phyloP scores from a whole-genome alignment of 345 rosid genomes.

The Euphorbia peplus region DNA sequence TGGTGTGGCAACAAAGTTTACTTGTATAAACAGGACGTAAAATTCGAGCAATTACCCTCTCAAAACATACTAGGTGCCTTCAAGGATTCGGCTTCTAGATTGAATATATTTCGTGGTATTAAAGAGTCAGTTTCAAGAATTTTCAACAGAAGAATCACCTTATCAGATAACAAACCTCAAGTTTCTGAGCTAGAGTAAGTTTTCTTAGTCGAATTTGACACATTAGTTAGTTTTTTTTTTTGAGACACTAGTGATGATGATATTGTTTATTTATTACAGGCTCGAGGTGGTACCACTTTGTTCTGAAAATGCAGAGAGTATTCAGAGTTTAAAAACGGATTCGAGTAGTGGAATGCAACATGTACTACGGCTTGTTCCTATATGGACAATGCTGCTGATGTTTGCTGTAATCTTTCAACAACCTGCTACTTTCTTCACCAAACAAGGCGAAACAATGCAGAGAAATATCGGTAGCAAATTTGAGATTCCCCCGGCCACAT shows the following conservation, averaged over 20 bases:
- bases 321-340: conserved; percentile 15
- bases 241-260: not conserved
- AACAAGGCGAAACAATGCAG: conserved; percentile 85
- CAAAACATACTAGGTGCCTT: conserved; percentile 20
- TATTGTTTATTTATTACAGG: conserved; percentile 35
- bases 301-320: conserved; percentile 17
- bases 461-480: conserved; percentile 65
- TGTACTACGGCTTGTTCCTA: conserved; percentile 60
- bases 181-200: conserved; percentile 78
- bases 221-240: too few relatives aligned
- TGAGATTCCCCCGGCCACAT: conserved; percentile 86
- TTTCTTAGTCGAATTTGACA: not conserved
- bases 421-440: conserved; percentile 84
- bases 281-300: conserved; percentile 78
- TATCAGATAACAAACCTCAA: conserved; percentile 37
- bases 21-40: conserved; percentile 29
- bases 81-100: too few relatives aligned
- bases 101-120: conserved; percentile 28
- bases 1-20: conserved; percentile 57
- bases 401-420: conserved; percentile 89
- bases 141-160: conserved; percentile 33
- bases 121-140: conserved; percentile 33
- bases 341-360: conserved; percentile 19
- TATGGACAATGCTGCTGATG: conserved; percentile 84
- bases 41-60: conserved; percentile 25